Percentiles rank a stretch among this genome's conserved stretches.
Conservation (phyloP, 2,329 filamentous ascomycete genomes). For the Exophiala sp. region DNA sequence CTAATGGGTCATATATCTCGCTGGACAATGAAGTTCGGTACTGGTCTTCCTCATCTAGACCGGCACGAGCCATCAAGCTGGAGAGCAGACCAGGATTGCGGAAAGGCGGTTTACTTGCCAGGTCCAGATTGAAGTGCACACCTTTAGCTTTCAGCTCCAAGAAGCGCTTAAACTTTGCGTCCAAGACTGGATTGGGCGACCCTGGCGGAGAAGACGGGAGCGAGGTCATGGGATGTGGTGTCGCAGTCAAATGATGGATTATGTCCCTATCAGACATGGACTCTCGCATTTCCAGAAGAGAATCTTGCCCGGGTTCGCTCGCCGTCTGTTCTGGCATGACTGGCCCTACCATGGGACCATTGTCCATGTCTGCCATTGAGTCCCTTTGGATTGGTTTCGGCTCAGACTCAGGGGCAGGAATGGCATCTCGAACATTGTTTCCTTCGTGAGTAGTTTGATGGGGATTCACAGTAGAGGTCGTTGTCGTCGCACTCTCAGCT, state of each 20-base stretch:
- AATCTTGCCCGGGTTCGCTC: conserved; percentile 5
- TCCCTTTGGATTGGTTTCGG: not conserved
- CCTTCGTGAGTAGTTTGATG: no score
- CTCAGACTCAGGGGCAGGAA: not conserved
- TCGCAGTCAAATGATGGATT: conserved; percentile 56
- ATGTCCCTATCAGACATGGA: conserved; percentile 33
- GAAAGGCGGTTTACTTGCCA: conserved; percentile 55
- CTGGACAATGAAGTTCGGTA: conserved; percentile 50
- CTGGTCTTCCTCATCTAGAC: conserved; percentile 51
- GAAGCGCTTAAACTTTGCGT: conserved; percentile 59
- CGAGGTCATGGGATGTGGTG: conserved; percentile 43
- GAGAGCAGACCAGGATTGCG: conserved; percentile 57
- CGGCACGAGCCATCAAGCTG: conserved; percentile 58
- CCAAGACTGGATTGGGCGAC: conserved; percentile 42
- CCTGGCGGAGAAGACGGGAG: conserved; percentile 47
- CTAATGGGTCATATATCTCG: conserved; percentile 40
- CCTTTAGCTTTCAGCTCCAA: conserved; percentile 60
- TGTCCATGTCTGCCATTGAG: not conserved
- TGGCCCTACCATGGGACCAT: conserved; percentile 25
- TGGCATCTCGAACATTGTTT: no score
- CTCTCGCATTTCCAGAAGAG: conserved; percentile 3
- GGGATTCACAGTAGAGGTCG: not conserved
- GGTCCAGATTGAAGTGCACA: conserved; percentile 61
- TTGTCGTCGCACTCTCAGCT: not conserved
- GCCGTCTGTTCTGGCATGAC: conserved; percentile 17